Evolutionary conservation across 352 stramenopile species (phyloP), one percentile per base, ranked within the genome.

Genomic region (Phytophthora constricta): DNA sequence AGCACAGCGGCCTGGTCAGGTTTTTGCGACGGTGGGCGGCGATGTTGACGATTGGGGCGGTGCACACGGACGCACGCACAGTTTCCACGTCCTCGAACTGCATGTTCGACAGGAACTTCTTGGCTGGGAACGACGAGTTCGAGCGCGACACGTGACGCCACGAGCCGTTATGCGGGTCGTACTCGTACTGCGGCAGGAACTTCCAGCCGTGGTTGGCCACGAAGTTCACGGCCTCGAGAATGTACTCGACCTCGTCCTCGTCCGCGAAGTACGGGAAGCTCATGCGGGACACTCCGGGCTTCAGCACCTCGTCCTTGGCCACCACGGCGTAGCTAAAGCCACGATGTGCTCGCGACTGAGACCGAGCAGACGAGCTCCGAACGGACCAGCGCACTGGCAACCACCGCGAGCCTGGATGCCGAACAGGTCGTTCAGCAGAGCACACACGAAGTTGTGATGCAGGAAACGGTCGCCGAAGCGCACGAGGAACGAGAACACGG

Each of bases 401-500:
- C 76, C 76, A 19, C 76, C 79, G 16, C 76, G 76, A 0, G 70
- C 79, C 43, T 85, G 97, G 42, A 99, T 97, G 9, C 98, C 98
- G 78, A 99, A 99, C 7, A 99, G 75, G 78, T 99, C 98, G 65
- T 99, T 99, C 5, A 99, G 79, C 43, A 99, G 69, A 22, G 96
- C 95, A 65, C 92, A 98, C 26, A 99, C 97, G 63, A 98, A 99
- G 70, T 99, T 99, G 80, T 98, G 99, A 76, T 99, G 97, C 48
- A 99, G 74, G 76, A 98, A 99, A 13, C 91, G 63, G 48, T 84
- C 70, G 4, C 87, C 88, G 46, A 84, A 96, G 23, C 87, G 85
- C 25, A 99, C 84, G 1, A 99, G 72, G 59, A 99, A 98, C 7
- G 96, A 98, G 66, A 98, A 97, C 19, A 99, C 92, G 0, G 96